Evolutionary conservation across 2,329 filamentous ascomycete genomes (phyloP).

Genomic region (Colletotrichum zoysiae): DNA sequence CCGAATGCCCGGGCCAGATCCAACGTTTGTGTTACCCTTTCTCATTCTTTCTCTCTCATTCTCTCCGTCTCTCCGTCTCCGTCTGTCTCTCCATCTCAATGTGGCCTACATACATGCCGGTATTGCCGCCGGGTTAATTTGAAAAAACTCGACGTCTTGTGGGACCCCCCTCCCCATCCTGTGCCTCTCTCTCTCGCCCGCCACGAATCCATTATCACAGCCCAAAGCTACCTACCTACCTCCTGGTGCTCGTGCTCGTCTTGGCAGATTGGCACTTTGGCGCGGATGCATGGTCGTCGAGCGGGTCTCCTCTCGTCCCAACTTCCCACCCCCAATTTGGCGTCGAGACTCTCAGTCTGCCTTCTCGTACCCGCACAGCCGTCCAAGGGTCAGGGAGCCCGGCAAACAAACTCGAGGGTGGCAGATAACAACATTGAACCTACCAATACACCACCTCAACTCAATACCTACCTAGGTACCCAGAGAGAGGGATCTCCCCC

Average conservation of each 20-base stretch:
- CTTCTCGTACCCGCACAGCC: conserved; percentile 28
- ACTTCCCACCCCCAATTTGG: conserved; percentile 28
- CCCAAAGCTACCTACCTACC: neutral
- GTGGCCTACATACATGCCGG: neutral
- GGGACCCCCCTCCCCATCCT: conserved; percentile 9
- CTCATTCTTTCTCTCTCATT: neutral
- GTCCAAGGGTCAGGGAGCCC: conserved; percentile 16
- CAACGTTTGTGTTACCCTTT: neutral
- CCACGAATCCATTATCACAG: conserved; percentile 16
- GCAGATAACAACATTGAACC: neutral
- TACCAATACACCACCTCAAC: no score
- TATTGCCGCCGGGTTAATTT: conserved; percentile 14
- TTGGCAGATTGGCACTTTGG: neutral
- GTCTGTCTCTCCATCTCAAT: no score
- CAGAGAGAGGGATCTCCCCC: conserved; percentile 19
- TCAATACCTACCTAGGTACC: no score
- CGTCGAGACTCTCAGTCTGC: neutral
- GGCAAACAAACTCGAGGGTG: conserved; percentile 12
- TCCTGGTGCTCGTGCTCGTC: neutral
- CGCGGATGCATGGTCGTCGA: conserved; percentile 16
- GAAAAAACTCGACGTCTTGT: conserved; percentile 17
- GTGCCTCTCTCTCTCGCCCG: neutral
- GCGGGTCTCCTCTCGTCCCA: conserved; percentile 32
- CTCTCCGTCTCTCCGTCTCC: no score
- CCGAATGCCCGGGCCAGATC: neutral